Evolutionary conservation across 2,329 filamentous ascomycete species (phyloP), one percentile per base, ranked within the genome.

Genomic region (Venturia effusa): DNA sequence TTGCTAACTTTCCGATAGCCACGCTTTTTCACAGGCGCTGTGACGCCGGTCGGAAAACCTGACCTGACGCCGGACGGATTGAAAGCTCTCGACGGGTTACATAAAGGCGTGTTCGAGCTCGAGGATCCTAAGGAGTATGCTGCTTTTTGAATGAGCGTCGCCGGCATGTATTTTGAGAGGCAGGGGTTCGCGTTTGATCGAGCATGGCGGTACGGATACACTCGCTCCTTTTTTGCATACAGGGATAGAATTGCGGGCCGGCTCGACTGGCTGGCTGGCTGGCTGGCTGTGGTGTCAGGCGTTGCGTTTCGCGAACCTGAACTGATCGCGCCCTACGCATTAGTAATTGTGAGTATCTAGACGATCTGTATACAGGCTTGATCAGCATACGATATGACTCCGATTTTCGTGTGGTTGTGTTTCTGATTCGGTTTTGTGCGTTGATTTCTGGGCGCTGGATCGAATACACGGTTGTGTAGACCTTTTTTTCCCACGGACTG

Each of bases 11-110:
- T 45, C n/a, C 5, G 6, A 32, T 22, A 64, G 68, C 94, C 94
- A n/a, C 82, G 91, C 54, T 99, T 96, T 77, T 99, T 99, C 76
- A 86, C 81, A 0, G 81, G 80, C 3, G 80, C 80, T 0, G 79
- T 84, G n/a, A 84, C 83, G 61, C 79, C 82, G 0, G 71, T 81
- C 34, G 87, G 87, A 1, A 82, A 79, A 70, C 87, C 87, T 0
- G 81, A 86, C 66, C 73, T 89, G 68, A 88, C 82, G 0, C 76
- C 80, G 59, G 85, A 88, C 60, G 87, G 87, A n/a, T 77, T 79
- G 66, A 76, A 76, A 70, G 83, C 76, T 4, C 73, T 89, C 62
- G 76, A 82, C 64, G 80, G 81, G 1, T 69, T 89, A 66, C 82
- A 84, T 64, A 74, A 77, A 55, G 81, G 78, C 40, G 70, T 81